These are phyloP conservation scores for Lonicera japonica DNA, from an alignment of 129 eudicot genomes.

Conservation along the genomic window DNA sequence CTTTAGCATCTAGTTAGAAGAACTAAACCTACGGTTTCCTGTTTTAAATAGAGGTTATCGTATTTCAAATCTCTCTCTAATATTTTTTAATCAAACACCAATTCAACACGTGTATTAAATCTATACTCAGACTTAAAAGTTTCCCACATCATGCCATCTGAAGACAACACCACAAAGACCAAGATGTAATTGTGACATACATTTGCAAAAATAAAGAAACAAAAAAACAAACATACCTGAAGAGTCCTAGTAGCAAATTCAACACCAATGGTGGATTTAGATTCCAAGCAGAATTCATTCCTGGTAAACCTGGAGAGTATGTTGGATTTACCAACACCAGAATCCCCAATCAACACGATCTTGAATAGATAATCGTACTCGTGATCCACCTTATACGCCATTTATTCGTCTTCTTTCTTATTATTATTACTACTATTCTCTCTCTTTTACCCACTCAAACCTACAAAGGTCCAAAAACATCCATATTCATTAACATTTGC, in stretches of 20 bases:
- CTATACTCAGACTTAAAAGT: no score
- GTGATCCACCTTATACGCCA: constrained; percentile 95
- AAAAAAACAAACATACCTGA: constrained; percentile 38
- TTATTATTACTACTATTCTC: constrained; percentile 4
- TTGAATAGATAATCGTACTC: constrained; percentile 84
- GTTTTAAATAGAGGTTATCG: no score
- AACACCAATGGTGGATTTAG: constrained; percentile 94
- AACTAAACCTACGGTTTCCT: no score
- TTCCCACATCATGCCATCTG: no score
- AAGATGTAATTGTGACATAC: no score
- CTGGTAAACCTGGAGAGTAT: constrained; percentile 84
- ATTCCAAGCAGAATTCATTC: constrained; percentile 83
- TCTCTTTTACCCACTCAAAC: constrained; percentile 14
- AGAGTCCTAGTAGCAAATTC: constrained; percentile 90
- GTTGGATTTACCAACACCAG: constrained; percentile 92
- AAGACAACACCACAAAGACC: no score
- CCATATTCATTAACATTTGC: neutral
- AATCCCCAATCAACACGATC: constrained; percentile 82
- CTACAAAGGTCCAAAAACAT: constrained; percentile 12
- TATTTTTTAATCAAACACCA: no score
- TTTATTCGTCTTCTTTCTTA: no score
- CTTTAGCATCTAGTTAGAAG: no score
- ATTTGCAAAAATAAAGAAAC: no score
- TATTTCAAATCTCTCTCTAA: no score
- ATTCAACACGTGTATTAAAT: no score